Evolutionary conservation across 805 yeast species (phyloP).

Genomic region (Cyberlindnera mrakii): DNA sequence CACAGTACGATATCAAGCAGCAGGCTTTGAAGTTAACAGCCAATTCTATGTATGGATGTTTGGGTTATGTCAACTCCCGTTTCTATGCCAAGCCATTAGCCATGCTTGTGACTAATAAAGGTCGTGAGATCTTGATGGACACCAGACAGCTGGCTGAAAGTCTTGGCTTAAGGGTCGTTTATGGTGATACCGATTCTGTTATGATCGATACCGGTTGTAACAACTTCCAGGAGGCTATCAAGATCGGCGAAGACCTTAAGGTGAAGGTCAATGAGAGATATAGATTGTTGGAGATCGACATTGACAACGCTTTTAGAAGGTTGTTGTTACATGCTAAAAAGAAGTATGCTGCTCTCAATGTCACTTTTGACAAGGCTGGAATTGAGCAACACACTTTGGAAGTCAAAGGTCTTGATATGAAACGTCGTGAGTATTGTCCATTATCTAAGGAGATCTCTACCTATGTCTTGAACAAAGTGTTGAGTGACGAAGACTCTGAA

Average conservation of each 20-base stretch:
- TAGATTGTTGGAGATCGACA: conserved; percentile 83
- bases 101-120: conserved; percentile 89
- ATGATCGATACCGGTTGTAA: conserved; percentile 91
- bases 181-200: conserved; percentile 98
- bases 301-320: conserved; percentile 86
- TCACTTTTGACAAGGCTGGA: conserved; percentile 44
- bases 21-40: conserved; percentile 95
- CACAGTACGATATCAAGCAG: conserved; percentile 92
- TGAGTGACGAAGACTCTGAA: conserved; percentile 72
- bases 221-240: conserved; percentile 63
- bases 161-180: conserved; percentile 76
- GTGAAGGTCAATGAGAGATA: conserved; percentile 82
- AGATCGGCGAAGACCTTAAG: conserved; percentile 83
- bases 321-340: conserved; percentile 88
- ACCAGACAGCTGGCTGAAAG: conserved; percentile 90
- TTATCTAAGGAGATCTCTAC: conserved; percentile 84
- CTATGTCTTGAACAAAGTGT: conserved; percentile 62
- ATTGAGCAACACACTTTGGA: conserved; percentile 59
- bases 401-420: conserved; percentile 95
- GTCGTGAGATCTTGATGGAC: conserved; percentile 90
- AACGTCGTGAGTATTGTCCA: conserved; percentile 93
- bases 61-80: conserved; percentile 86
- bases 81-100: conserved; percentile 96
- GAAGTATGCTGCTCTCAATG: conserved; percentile 91
- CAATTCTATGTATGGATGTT: conserved; percentile 99